A percentile compares a stretch with the other conserved stretches of the same genome.
phyloP scores from a whole-genome alignment of 352 stramenopile genomes.

The Pythium periplocum region DNA sequence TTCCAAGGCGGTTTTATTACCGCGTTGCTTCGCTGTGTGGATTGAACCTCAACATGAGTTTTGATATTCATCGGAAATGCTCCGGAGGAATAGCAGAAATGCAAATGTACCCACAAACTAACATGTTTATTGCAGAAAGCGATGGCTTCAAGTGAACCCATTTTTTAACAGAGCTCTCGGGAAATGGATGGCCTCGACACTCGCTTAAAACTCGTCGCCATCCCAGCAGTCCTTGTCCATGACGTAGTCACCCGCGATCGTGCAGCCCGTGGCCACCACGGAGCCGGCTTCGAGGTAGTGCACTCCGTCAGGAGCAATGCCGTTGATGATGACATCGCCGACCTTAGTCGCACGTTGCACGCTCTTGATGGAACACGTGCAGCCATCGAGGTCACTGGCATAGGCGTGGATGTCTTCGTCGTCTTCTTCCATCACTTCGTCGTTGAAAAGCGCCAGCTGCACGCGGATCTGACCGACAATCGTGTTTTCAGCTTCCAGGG shows the following conservation, averaged over 20 bases:
- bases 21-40: no score
- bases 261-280: conserved; percentile 52
- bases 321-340: conserved; percentile 66
- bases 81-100: no score
- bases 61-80: no score
- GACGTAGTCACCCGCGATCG: conserved; percentile 68
- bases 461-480: conserved; percentile 71
- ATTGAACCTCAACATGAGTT: no score
- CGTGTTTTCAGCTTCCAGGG: conserved; percentile 66
- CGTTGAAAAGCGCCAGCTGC: conserved; percentile 73
- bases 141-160: no score
- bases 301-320: conserved; percentile 62
- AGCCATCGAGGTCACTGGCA: conserved; percentile 60
- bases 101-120: no score
- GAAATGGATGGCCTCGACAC: background rate
- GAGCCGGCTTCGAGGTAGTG: conserved; percentile 68
- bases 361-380: conserved; percentile 30
- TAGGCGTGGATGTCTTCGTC: conserved; percentile 21
- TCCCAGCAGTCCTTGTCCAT: conserved; percentile 76
- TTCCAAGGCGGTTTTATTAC: no score
- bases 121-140: no score
- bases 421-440: conserved; percentile 66
- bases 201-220: conserved; percentile 44
- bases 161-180: background rate
- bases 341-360: conserved; percentile 64